Percentiles rank a stretch among this genome's conserved stretches.
Evolutionary conservation across 306 rosid species (phyloP).

Genomic region (Lathyrus sativus): DNA sequence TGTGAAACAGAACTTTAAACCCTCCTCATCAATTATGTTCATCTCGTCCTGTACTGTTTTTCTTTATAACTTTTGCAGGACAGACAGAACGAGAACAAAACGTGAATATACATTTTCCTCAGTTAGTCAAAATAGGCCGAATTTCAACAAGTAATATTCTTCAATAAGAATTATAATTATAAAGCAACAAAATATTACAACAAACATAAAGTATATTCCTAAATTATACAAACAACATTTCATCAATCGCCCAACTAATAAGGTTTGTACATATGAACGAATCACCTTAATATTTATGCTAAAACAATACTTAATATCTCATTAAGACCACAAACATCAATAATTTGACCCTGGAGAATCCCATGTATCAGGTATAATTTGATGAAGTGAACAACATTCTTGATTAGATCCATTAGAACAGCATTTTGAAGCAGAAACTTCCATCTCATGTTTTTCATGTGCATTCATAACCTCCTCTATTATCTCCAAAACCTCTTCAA

Average conservation of each 20-base stretch:
- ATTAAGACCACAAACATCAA: constrained; percentile 25
- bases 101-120: no score
- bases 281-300: constrained; percentile 19
- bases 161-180: background rate
- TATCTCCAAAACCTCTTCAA: constrained; percentile 52
- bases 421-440: constrained; percentile 19
- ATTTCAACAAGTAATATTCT: no score
- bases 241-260: constrained; percentile 14
- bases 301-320: background rate
- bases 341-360: constrained; percentile 73
- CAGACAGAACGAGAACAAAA: no score
- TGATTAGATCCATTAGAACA: constrained; percentile 35
- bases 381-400: constrained; percentile 56
- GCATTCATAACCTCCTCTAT: constrained; percentile 53
- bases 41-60: no score
- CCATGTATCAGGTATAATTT: constrained; percentile 68
- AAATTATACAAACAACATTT: constrained; percentile 18
- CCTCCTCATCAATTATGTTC: no score
- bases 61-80: no score
- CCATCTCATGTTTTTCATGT: constrained; percentile 46
- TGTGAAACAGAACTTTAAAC: no score
- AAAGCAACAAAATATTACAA: constrained; percentile 13
- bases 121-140: no score
- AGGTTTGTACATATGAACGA: background rate
- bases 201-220: constrained; percentile 25